Conservation (phyloP, 2,329 filamentous ascomycete species). For the Emmonsia crescens region DNA sequence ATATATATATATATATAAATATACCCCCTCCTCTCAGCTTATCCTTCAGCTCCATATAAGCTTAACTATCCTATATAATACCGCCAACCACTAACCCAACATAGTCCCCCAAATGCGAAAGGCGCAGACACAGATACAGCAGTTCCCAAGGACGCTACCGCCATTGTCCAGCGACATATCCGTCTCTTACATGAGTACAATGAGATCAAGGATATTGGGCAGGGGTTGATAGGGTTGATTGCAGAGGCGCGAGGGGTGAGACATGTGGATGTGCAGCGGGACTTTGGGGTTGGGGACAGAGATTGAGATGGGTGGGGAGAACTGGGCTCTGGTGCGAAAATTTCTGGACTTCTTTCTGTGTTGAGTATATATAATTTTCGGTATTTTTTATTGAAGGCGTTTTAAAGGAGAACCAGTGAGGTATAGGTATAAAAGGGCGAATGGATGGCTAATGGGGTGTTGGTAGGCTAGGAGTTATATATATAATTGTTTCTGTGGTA, state of each 20-base stretch:
- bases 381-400: neutral
- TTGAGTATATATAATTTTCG: neutral
- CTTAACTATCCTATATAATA: neutral
- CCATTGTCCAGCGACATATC: slow-evolving; percentile 53
- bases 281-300: slow-evolving; percentile 29
- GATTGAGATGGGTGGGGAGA: slow-evolving; percentile 19
- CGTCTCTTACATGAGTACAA: slow-evolving; percentile 58
- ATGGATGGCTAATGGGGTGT: neutral
- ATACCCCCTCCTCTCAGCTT: neutral
- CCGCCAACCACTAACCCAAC: neutral
- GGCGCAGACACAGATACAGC: neutral
- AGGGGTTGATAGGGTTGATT: slow-evolving; percentile 55
- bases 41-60: neutral
- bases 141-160: slow-evolving; percentile 34
- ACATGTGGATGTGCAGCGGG: slow-evolving; percentile 33
- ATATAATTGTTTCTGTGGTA: neutral
- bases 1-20: slow-evolving; percentile 1
- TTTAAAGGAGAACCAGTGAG: neutral
- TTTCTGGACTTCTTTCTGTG: neutral
- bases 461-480: neutral
- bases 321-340: too few species aligned
- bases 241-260: slow-evolving; percentile 52
- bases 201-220: slow-evolving; percentile 57
- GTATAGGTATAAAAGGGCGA: neutral
- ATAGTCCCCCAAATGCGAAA: slow-evolving; percentile 10